Conservation (phyloP, 2,329 filamentous ascomycete genomes). For the Fusarium nodosum region DNA sequence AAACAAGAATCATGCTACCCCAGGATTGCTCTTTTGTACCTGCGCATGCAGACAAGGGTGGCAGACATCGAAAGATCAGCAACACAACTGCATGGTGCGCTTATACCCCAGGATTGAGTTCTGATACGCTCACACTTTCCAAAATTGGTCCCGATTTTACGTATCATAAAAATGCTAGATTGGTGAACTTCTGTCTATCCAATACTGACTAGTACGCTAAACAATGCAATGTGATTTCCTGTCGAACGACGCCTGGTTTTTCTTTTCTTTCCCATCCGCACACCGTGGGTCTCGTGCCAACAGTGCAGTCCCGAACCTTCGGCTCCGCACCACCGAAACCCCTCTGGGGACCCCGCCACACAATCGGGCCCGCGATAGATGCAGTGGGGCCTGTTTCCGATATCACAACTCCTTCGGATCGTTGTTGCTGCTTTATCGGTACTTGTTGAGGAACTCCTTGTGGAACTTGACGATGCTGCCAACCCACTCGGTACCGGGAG, state of each 20-base stretch:
- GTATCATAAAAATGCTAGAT: constrained; percentile 36
- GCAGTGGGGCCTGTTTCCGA: constrained; percentile 5
- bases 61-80: constrained; percentile 24
- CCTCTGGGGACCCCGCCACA: constrained; percentile 19
- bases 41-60: constrained; percentile 29
- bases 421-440: constrained; percentile 58
- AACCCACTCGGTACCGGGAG: constrained; percentile 96
- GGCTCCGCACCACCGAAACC: constrained; percentile 23
- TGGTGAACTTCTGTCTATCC: constrained; percentile 38
- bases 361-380: constrained; percentile 12
- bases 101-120: constrained; percentile 1
- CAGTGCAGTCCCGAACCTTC: constrained; percentile 15
- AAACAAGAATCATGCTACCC: constrained; percentile 25
- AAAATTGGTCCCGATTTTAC: not conserved
- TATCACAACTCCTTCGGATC: not conserved
- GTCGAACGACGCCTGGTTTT: constrained; percentile 11
- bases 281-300: constrained; percentile 15
- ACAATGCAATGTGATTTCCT: constrained; percentile 30
- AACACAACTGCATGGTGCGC: not conserved
- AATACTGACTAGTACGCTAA: constrained; percentile 36
- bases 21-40: constrained; percentile 30
- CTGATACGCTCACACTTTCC: not conserved
- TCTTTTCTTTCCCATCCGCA: constrained; percentile 14
- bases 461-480: constrained; percentile 91
- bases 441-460: constrained; percentile 89